phyloP scores from a whole-genome alignment of 768 basidiomycete species.

The Podaxis rugospora region DNA sequence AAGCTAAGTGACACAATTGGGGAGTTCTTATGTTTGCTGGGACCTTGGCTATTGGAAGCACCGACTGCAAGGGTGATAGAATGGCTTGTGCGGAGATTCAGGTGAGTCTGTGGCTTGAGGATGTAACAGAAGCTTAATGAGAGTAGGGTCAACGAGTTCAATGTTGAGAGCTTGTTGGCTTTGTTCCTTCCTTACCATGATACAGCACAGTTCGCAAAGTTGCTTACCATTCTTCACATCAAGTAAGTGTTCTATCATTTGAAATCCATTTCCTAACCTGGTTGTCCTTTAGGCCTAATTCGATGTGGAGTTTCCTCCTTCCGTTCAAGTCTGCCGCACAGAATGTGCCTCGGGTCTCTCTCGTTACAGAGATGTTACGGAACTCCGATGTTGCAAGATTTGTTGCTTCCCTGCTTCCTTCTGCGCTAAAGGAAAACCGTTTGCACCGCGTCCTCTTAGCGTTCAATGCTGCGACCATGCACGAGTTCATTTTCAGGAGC shows the following conservation, averaged over 20 bases:
- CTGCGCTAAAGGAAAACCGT: constrained; percentile 43
- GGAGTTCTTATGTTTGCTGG: constrained; percentile 64
- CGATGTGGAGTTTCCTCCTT: constrained; percentile 64
- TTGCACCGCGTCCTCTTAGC: constrained; percentile 71
- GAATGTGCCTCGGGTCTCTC: constrained; percentile 62
- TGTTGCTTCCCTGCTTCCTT: constrained; percentile 59
- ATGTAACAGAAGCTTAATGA: constrained; percentile 5
- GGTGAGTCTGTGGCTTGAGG: constrained; percentile 44
- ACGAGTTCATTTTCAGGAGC: constrained; percentile 69
- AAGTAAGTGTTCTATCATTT: constrained; percentile 38
- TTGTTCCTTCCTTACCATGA: constrained; percentile 95
- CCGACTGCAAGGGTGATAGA: constrained; percentile 84
- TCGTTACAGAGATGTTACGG: constrained; percentile 75
- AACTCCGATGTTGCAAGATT: constrained; percentile 72
- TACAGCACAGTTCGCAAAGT: constrained; percentile 90
- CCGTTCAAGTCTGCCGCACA: constrained; percentile 77
- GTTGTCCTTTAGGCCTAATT: constrained; percentile 42
- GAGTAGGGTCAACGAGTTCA: constrained; percentile 87
- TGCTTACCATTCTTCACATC: constrained; percentile 82
- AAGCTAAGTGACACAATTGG: constrained; percentile 60
- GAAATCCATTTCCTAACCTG: neutral
- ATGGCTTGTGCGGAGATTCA: constrained; percentile 92
- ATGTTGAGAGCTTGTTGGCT: constrained; percentile 69
- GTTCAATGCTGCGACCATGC: constrained; percentile 76
- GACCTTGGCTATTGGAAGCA: constrained; percentile 76